Base-by-base conservation (phyloP, 2,329 filamentous ascomycete species). In the Pseudogymnoascus sp. region DNA sequence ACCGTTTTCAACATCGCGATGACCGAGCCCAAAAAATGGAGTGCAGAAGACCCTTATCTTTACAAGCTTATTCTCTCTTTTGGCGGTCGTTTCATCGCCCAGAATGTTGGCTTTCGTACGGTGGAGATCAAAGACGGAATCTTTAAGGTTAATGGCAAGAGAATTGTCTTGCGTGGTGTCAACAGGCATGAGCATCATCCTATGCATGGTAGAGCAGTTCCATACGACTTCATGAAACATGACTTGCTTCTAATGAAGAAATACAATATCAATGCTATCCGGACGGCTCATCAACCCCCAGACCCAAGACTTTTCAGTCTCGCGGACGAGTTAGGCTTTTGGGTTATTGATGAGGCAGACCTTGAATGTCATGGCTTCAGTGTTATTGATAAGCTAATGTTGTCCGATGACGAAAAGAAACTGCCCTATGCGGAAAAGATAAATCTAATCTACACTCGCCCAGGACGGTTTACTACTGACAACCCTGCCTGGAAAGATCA, bases 221-320 rank as follows among this genome's bases (percentile, higher is more conserved):
- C 81, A 0, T 72, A 77, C 14, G 77, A 81, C 0, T 81, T 78
- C 59, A 77, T 84, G 67, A 77, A 78, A 42, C 71, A 76, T n/a
- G 83, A 86, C 66, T 73, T 85, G 3, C 64, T 82, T 8, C 73
- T 79, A 5, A 86, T 86, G 82, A 81, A 82, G 70, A 71, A 75
- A 59, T 73, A 83, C 74, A 89, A 89, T 67, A 82, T 91, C 71
- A 91, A 91, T 66, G 84, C 86, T 1, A 80, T 91, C 10, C 83
- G 88, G 1, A 88, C 84, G 0, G 86, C 81, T 0, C 88, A 91
- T 70, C 85, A 90, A 60, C 82, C 84, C 8, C 86, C 84, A 34
- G 84, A 89, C 64, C 78, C 81, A 1, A 75, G 79, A 6, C 70
- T 89, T 0, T 87, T 86, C 64, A 83, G 86, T 34, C 75, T 89